These are phyloP conservation scores for Fusarium floridanum DNA, from an alignment of 2,329 filamentous ascomycete species.

Conservation along the genomic window DNA sequence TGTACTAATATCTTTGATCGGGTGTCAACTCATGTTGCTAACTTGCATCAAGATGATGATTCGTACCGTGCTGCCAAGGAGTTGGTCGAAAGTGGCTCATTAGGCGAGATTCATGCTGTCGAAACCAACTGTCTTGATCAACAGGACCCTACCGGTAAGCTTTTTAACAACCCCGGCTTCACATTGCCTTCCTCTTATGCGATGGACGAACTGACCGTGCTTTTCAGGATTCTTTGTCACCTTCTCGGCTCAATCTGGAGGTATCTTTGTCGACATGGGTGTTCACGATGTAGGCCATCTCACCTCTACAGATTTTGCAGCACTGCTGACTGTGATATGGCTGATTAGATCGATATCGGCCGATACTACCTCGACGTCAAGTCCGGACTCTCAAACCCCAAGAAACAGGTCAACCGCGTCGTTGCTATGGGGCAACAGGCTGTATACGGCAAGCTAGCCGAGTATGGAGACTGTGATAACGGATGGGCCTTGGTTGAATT, in stretches of 20 bases:
- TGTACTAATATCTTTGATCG: not conserved
- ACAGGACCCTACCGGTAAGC: slow-evolving; percentile 36
- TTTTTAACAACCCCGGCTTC: not conserved
- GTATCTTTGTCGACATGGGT: slow-evolving; percentile 51
- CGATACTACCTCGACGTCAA: slow-evolving; percentile 45
- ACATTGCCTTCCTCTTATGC: not conserved
- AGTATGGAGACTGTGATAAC: slow-evolving; percentile 49
- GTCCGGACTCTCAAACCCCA: slow-evolving; percentile 44
- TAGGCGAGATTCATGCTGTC: slow-evolving; percentile 42
- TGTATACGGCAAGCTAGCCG: slow-evolving; percentile 48
- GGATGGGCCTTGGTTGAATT: slow-evolving; percentile 53
- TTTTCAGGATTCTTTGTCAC: slow-evolving; percentile 48
- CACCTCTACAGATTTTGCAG: not conserved
- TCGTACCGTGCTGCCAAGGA: slow-evolving; percentile 33
- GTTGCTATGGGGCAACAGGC: slow-evolving; percentile 50
- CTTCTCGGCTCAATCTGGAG: slow-evolving; percentile 50
- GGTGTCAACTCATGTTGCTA: not conserved
- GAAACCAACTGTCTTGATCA: slow-evolving; percentile 39
- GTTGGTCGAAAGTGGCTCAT: slow-evolving; percentile 34
- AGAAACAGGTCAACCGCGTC: slow-evolving; percentile 49
- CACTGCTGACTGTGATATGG: not conserved
- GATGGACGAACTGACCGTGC: not conserved
- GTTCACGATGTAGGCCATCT: slow-evolving; percentile 44
- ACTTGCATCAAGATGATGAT: slow-evolving; percentile 22
- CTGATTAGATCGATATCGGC: slow-evolving; percentile 40